Base-by-base conservation (phyloP, 306 rosid species). In the Oemleria cerasiformis region DNA sequence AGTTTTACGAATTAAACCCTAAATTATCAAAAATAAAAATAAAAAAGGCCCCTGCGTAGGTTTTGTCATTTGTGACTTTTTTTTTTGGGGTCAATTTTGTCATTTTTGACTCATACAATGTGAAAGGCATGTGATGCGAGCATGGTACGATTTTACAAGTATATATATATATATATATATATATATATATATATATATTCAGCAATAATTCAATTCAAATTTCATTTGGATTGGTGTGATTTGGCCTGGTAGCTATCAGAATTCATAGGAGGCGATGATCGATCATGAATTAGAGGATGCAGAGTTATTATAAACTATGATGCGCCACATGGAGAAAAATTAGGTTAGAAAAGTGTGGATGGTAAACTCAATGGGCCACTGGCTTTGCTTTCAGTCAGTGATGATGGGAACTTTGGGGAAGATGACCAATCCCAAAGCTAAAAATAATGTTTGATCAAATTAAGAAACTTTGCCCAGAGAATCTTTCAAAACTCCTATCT, bases 111-210 rank as follows among this genome's bases (percentile, higher is more conserved):
- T 16, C 44, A 14, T 55, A 63, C 79, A 80, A 84, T 84, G 83
- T 77, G 86, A 59, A 10, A 15, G 86, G 87, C 88, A 86, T 79
- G 92, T 84, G 92, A 76, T 64, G 70, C 64, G 72, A 82, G 91
- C 79, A 80, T 90, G 88, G 90, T 68, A 81, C 75, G 66, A 75
- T 63, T 63, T 74, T 73, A 54, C 44, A 20, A 4, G 13, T 36
- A 60, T 36, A 9, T 36, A 64, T 66, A 61, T 56, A 19, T 55
- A 23, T 10, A 55, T 20, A 55, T 13, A 13, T 75, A 55, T 48
- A 53, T 66, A 61, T 56, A 19, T 55, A 23, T 10, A 55, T 20
- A 55, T 13, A 13, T 75, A 55, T 48, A 60, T 48, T 30, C 3
- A 1, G 36, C 36, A 1, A 30, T 30, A 30, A 30, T 30, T 30